Percentiles rank a stretch among this genome's conserved stretches.
These are phyloP conservation scores for Auricularia sp. DNA, from an alignment of 768 basidiomycete species.

Conservation along the genomic window DNA sequence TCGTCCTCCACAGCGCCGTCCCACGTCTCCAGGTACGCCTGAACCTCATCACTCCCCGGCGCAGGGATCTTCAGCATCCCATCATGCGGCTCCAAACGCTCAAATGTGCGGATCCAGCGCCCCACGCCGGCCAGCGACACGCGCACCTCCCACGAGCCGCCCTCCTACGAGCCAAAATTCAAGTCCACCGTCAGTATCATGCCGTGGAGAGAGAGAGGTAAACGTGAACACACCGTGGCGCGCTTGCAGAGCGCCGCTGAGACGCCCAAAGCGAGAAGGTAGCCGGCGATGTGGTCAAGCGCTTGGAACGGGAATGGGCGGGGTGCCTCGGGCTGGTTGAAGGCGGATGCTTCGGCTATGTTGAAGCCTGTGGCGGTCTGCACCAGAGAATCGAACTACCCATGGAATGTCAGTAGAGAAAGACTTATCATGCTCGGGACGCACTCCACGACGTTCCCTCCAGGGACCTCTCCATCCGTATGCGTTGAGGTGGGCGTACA, in stretches of 20 bases:
- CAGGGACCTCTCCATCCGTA: slow-evolving; percentile 53
- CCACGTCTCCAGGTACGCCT: neutral
- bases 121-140: slow-evolving; percentile 49
- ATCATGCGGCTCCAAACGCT: slow-evolving; percentile 27
- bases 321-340: slow-evolving; percentile 7
- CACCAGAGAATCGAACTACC: slow-evolving; percentile 55
- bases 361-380: slow-evolving; percentile 56
- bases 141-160: slow-evolving; percentile 50
- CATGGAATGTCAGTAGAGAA: neutral
- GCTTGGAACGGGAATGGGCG: slow-evolving; percentile 46
- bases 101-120: slow-evolving; percentile 47
- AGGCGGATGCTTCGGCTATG: slow-evolving; percentile 43
- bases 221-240: slow-evolving; percentile 29
- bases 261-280: slow-evolving; percentile 49
- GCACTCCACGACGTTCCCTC: slow-evolving; percentile 41
- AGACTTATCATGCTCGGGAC: slow-evolving; percentile 4
- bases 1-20: too few relatives aligned
- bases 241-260: slow-evolving; percentile 44
- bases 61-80: neutral
- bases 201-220: slow-evolving; percentile 1
- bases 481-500: slow-evolving; percentile 43
- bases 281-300: slow-evolving; percentile 49
- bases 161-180: slow-evolving; percentile 29
- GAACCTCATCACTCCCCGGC: neutral
- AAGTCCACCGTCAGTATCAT: neutral